Conservation (phyloP, 2,329 filamentous ascomycete species). For the Didymella lethalis region DNA sequence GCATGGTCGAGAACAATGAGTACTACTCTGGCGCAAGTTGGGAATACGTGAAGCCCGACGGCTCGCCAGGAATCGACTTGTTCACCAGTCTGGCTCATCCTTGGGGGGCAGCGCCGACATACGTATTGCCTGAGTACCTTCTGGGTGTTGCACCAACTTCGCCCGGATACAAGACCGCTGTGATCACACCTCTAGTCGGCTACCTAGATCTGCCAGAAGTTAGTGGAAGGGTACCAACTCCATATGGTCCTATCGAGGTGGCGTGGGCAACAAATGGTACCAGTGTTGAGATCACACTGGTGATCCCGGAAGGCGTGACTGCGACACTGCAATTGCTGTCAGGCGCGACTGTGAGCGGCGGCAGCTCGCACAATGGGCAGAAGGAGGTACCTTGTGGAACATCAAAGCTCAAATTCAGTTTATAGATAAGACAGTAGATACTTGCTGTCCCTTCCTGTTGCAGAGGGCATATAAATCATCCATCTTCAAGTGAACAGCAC, state of each 20-base stretch:
- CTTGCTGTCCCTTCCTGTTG: not conserved
- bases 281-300: not conserved
- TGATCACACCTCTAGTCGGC: slow-evolving; percentile 4
- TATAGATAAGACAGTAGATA: not conserved
- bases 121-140: slow-evolving; percentile 47
- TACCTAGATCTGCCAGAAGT: slow-evolving; percentile 3
- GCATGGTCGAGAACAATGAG: slow-evolving; percentile 51
- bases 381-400: not conserved
- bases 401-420: not conserved
- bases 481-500: not conserved
- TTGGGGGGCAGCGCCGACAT: slow-evolving; percentile 58
- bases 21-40: slow-evolving; percentile 54
- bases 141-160: slow-evolving; percentile 21
- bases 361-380: not conserved
- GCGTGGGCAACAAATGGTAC: slow-evolving; percentile 1
- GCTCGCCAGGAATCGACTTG: slow-evolving; percentile 52
- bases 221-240: slow-evolving; percentile 4
- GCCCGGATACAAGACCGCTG: slow-evolving; percentile 21
- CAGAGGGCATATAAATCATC: not conserved
- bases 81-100: slow-evolving; percentile 57
- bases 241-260: slow-evolving; percentile 5
- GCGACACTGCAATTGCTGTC: slow-evolving; percentile 1
- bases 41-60: slow-evolving; percentile 55
- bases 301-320: slow-evolving; percentile 1
- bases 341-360: not conserved